These are phyloP conservation scores for Claviceps monticola DNA, from an alignment of 2,329 filamentous ascomycete species.

Conservation along the genomic window DNA sequence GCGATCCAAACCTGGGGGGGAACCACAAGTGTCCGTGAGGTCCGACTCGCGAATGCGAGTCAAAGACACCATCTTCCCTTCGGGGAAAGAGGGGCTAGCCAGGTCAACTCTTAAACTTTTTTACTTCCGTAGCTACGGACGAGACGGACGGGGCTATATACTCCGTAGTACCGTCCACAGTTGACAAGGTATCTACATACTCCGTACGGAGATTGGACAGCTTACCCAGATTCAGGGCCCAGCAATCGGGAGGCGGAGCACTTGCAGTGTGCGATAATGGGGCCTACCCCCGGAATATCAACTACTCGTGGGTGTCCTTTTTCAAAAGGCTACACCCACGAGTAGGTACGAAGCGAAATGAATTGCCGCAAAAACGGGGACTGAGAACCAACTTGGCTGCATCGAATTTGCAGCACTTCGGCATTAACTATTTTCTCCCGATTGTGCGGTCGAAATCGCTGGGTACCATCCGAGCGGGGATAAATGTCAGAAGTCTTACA, in stretches of 20 bases:
- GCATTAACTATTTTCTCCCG: neutral
- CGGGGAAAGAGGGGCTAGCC: neutral
- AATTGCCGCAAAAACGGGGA: conserved; percentile 9
- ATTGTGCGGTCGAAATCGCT: neutral
- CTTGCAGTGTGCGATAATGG: conserved; percentile 2
- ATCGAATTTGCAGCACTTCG: neutral
- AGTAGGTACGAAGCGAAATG: conserved; percentile 17
- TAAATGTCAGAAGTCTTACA: neutral
- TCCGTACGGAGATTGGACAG: too few species aligned
- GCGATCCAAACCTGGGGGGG: neutral
- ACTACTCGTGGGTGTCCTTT: neutral
- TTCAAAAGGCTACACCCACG: too few species aligned
- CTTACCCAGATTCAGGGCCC: neutral
- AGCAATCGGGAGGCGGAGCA: neutral
- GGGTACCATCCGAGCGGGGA: neutral
- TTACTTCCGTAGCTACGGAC: neutral
- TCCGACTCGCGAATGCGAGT: conserved; percentile 4
- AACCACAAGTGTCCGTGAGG: neutral
- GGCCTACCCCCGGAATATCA: conserved; percentile 14
- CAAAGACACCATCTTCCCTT: neutral
- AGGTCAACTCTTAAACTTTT: neutral
- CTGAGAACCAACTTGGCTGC: conserved; percentile 4
- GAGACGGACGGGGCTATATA: neutral
- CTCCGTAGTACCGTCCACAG: too few species aligned
- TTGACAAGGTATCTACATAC: too few species aligned